Evolutionary conservation across 768 basidiomycete genomes (phyloP).

Genomic region (Calocera viscosa): DNA sequence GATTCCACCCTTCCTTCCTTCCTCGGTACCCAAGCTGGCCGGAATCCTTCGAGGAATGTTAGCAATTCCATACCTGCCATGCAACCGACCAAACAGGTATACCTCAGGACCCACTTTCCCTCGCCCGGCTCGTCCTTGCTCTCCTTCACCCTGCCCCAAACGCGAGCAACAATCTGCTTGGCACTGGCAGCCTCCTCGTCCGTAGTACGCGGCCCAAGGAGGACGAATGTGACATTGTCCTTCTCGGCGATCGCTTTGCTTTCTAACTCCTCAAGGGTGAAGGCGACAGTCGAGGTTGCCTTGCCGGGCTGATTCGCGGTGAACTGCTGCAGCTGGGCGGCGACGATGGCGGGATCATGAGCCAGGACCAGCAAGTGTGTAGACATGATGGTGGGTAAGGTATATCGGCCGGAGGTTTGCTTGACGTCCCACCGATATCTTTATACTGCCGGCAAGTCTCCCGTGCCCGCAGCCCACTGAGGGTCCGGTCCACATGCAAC

Average conservation of each 20-base stretch:
- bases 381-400: background rate
- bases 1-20: background rate
- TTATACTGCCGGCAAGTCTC: background rate
- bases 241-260: background rate
- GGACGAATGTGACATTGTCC: background rate
- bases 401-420: background rate
- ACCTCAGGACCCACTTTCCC: conserved; percentile 3
- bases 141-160: background rate
- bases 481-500: too few species aligned
- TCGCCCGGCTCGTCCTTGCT: background rate
- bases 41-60: background rate
- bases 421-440: background rate
- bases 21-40: background rate
- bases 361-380: background rate
- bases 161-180: background rate
- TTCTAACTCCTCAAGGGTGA: background rate
- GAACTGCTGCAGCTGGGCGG: background rate
- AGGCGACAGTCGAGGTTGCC: background rate
- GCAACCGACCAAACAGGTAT: background rate
- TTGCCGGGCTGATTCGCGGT: background rate
- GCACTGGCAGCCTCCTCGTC: background rate
- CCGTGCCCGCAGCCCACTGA: background rate
- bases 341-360: background rate
- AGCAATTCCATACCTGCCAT: background rate
- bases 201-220: background rate